These are phyloP conservation scores for Stramenopiles sp. DNA, from an alignment of 352 stramenopile species.

Conservation along the genomic window DNA sequence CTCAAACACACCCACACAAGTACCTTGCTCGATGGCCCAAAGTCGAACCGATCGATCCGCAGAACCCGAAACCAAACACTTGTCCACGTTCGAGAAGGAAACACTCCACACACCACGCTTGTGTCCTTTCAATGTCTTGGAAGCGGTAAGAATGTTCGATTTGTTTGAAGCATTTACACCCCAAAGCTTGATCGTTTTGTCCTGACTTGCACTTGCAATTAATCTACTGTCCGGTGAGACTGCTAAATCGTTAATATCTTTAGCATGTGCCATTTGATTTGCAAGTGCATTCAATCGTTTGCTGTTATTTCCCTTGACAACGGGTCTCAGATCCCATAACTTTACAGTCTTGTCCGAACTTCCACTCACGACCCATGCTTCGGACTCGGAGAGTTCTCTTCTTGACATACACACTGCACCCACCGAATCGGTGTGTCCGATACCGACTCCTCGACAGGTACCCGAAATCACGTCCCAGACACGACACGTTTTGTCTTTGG, in stretches of 20 bases:
- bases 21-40: constrained; percentile 83
- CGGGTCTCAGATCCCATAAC: constrained; percentile 71
- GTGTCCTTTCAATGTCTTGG: constrained; percentile 80
- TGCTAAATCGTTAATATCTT: constrained; percentile 86
- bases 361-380: constrained; percentile 82
- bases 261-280: constrained; percentile 65
- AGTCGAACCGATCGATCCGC: constrained; percentile 89
- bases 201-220: constrained; percentile 84
- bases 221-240: constrained; percentile 90
- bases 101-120: constrained; percentile 90
- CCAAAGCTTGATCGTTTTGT: constrained; percentile 96
- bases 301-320: constrained; percentile 21
- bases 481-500: constrained; percentile 73
- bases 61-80: constrained; percentile 77
- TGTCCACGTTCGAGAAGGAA: constrained; percentile 85
- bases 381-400: constrained; percentile 44
- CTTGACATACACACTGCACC: constrained; percentile 71
- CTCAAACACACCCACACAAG: constrained; percentile 89
- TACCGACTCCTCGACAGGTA: constrained; percentile 59
- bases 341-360: constrained; percentile 92
- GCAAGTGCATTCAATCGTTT: constrained; percentile 36
- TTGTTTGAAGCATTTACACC: constrained; percentile 37
- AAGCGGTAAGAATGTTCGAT: constrained; percentile 49
- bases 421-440: constrained; percentile 79
- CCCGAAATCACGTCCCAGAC: constrained; percentile 58